Evolutionary conservation across 352 stramenopile species (phyloP).

Genomic region (Globisporangium echinulatum): DNA sequence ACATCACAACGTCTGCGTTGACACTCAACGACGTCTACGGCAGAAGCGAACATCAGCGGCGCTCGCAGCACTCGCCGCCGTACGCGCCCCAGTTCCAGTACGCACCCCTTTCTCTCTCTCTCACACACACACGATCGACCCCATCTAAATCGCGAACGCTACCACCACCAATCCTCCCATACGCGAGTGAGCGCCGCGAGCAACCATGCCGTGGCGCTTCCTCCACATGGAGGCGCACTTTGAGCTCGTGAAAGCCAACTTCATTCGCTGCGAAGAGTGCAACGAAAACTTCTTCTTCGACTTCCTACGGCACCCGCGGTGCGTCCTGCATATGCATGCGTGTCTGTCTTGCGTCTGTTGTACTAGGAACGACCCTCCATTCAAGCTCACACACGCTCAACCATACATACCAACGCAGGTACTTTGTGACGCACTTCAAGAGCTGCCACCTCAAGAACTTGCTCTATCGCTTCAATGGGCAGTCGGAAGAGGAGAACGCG

Average conservation of each 20-base stretch:
- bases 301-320: constrained; percentile 67
- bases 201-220: constrained; percentile 15
- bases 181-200: too few relatives aligned
- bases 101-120: too few relatives aligned
- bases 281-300: constrained; percentile 82
- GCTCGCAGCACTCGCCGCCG: too few relatives aligned
- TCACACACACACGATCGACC: too few relatives aligned
- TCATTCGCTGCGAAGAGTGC: constrained; percentile 76
- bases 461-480: constrained; percentile 71
- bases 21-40: too few relatives aligned
- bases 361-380: too few relatives aligned
- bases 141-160: too few relatives aligned
- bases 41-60: too few relatives aligned
- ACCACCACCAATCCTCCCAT: too few relatives aligned
- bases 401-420: constrained; percentile 18
- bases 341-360: neutral
- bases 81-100: too few relatives aligned
- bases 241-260: constrained; percentile 54
- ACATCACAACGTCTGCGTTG: too few relatives aligned
- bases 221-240: constrained; percentile 61
- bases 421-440: constrained; percentile 82
- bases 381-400: too few relatives aligned
- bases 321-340: constrained; percentile 5
- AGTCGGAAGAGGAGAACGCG: constrained; percentile 70
- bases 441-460: constrained; percentile 72